These are phyloP conservation scores for Cinnamomum micranthum DNA, from an alignment of 164 flowering plant genomes.

Conservation along the genomic window DNA sequence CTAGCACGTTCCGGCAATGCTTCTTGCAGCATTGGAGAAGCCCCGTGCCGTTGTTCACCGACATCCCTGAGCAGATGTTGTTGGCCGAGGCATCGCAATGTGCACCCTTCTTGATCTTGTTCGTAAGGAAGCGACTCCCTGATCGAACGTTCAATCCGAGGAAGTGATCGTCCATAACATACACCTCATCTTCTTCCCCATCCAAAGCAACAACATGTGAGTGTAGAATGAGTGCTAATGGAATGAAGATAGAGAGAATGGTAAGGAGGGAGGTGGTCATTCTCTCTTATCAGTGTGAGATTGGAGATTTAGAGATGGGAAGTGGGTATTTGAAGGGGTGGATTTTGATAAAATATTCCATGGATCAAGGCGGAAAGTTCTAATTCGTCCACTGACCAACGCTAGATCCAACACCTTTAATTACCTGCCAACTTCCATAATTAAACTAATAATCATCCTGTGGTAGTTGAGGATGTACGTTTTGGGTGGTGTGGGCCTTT, in stretches of 20 bases:
- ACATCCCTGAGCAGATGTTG: conserved; percentile 22
- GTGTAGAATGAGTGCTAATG: conserved; percentile 13
- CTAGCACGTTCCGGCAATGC: conserved; percentile 50
- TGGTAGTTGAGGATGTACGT: background rate
- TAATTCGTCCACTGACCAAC: background rate
- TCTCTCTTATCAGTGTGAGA: conserved; percentile 6
- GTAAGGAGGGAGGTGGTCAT: conserved; percentile 11
- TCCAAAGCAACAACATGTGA: conserved; percentile 1
- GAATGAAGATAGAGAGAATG: conserved; percentile 19
- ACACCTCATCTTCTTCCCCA: conserved; percentile 14
- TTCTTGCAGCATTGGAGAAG: conserved; percentile 57
- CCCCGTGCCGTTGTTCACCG: conserved; percentile 23
- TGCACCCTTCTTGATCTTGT: conserved; percentile 23
- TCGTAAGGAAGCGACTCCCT: background rate
- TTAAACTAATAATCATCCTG: no score
- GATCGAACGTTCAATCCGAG: background rate
- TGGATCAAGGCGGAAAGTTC: background rate
- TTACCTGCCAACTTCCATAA: background rate
- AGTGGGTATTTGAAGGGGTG: conserved; percentile 10
- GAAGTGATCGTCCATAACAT: conserved; percentile 13
- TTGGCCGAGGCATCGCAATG: conserved; percentile 1
- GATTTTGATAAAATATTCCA: conserved; percentile 6
- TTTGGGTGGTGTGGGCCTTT: background rate
- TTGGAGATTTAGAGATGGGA: background rate
- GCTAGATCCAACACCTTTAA: background rate